Evolutionary conservation across 2,329 filamentous ascomycete species (phyloP), one percentile per base, ranked within the genome.

Genomic region (Fusarium xylarioides): DNA sequence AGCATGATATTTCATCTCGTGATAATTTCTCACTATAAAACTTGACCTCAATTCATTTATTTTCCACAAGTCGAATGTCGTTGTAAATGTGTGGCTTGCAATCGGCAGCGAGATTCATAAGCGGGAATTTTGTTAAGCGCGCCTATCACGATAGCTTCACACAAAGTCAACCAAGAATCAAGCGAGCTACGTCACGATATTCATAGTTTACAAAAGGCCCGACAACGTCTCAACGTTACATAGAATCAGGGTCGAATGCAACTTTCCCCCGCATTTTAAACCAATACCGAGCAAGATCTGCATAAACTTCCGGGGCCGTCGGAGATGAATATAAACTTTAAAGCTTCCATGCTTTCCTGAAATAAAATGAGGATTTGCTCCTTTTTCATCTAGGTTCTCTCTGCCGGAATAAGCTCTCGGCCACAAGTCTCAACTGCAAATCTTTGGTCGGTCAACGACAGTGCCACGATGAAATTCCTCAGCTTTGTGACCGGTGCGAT

Each of bases 161-260:
- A 30, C 10, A 46, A 12, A 26, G 8, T 30, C 30, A 16, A n/a
- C 4, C 21, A 32, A 21, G n/a, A 23, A 30, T 44, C 19, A 23
- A 44, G 14, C 18, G 3, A 7, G 28, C 65, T 69, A 69, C 65
- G 66, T 69, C 66, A 69, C 58, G n/a, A 26, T 37, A 37, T 34
- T 67, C 35, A 52, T 11, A 42, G 28, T 44, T 18, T 15, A 16
- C 19, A 66, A 66, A 66, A 59, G 64, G 53, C 35, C 64, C 64
- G 46, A 18, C n/a, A 53, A 35, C n/a, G 28, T 21, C 18, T 64
- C 50, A 69, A 69, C 65, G 65, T 69, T 69, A 69, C 66, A 69
- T 64, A 23, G 26, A 34, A 34, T 52, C 57, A 68, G 18, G 32
- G 44, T 37, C 32, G 5, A 46, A 7, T 35, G 28, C 50, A 38